Evolutionary conservation across 1,139 yeast genomes (phyloP).

Genomic region (Geotrichum carabidarum): DNA sequence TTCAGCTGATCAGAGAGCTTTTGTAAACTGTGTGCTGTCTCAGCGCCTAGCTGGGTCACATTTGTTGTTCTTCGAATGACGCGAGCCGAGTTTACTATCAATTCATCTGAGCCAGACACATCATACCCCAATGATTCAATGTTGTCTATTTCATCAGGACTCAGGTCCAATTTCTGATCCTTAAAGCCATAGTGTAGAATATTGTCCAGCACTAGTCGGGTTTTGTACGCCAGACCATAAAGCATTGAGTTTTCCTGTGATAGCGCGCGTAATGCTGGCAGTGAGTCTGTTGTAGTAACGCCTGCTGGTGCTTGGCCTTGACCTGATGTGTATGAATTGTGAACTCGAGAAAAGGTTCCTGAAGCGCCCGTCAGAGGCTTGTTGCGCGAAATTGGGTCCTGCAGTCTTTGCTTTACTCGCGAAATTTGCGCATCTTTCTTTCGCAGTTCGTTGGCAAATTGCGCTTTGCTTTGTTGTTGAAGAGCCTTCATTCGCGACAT

Average conservation of each 20-base stretch:
- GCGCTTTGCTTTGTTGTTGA: conserved; percentile 23
- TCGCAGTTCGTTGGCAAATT: conserved; percentile 30
- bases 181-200: background rate
- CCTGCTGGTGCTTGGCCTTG: background rate
- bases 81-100: conserved; percentile 12
- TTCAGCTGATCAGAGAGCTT: conserved; percentile 23
- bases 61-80: conserved; percentile 21
- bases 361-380: conserved; percentile 25
- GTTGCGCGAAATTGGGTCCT: conserved; percentile 14
- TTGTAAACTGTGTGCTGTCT: conserved; percentile 23
- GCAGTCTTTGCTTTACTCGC: conserved; percentile 20
- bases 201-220: conserved; percentile 21
- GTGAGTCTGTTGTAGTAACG: background rate
- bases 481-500: conserved; percentile 16
- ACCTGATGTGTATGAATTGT: conserved; percentile 22
- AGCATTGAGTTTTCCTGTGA: conserved; percentile 20
- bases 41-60: conserved; percentile 23
- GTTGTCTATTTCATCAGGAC: conserved; percentile 16
- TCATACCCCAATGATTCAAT: conserved; percentile 16
- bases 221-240: conserved; percentile 23
- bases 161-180: conserved; percentile 6
- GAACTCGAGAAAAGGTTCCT: conserved; percentile 25
- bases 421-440: conserved; percentile 29
- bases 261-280: conserved; percentile 15
- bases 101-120: background rate